A percentile compares a stretch with the other conserved stretches of the same genome.
phyloP scores from a whole-genome alignment of 1,139 yeast species.

The Candida tropicalis region DNA sequence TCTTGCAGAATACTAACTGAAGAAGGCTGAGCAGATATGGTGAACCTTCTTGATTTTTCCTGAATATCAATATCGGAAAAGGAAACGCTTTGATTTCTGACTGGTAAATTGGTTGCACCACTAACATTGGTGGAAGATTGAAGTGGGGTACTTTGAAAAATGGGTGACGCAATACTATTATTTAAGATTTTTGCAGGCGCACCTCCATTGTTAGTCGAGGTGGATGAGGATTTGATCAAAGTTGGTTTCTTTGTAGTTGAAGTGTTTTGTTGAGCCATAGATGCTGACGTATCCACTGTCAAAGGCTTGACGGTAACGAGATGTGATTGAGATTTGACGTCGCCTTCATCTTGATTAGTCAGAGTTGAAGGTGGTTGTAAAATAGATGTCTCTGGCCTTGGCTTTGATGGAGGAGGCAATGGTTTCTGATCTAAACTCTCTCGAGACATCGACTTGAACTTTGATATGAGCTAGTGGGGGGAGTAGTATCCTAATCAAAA shows the following conservation, averaged over 20 bases:
- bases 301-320: background rate
- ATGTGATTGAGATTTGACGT: background rate
- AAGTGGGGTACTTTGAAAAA: conserved; percentile 9
- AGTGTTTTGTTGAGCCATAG: background rate
- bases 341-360: background rate
- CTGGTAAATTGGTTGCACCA: conserved; percentile 9
- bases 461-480: no score
- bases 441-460: conserved; percentile 1
- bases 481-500: no score
- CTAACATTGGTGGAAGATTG: conserved; percentile 8
- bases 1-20: conserved; percentile 22
- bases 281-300: background rate
- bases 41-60: conserved; percentile 46
- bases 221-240: background rate
- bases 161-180: conserved; percentile 2
- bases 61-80: conserved; percentile 41
- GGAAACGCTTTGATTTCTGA: conserved; percentile 33
- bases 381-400: conserved; percentile 3
- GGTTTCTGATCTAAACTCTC: conserved; percentile 3
- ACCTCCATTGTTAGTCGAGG: conserved; percentile 1
- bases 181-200: conserved; percentile 6
- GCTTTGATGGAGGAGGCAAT: background rate
- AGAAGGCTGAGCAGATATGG: conserved; percentile 50
- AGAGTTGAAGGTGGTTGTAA: background rate
- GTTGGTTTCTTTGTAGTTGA: background rate